A percentile compares a stretch with the other conserved stretches of the same genome.
These are phyloP conservation scores for Aspergillus hortae DNA, from an alignment of 2,329 filamentous ascomycete genomes.

Conservation along the genomic window DNA sequence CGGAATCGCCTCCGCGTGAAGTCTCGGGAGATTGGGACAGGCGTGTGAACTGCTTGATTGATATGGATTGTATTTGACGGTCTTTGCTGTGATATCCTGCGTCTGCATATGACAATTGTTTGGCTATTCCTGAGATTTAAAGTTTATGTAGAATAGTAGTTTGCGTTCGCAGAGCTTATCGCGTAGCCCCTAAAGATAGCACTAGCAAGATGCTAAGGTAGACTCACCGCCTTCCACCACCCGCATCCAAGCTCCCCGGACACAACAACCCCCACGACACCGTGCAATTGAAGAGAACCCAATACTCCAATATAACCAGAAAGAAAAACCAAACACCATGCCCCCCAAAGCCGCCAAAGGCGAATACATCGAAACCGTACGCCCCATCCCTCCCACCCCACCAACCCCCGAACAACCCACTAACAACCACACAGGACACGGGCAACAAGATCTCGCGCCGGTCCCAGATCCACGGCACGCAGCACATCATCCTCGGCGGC, in stretches of 20 bases:
- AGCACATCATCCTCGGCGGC: slow-evolving; percentile 95
- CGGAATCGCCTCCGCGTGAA: slow-evolving; percentile 1
- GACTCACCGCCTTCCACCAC: background rate
- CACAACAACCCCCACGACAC: background rate
- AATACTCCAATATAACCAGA: background rate
- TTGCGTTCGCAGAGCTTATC: no score
- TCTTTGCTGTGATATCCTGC: slow-evolving; percentile 9
- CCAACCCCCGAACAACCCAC: slow-evolving; percentile 7
- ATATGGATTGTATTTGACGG: background rate
- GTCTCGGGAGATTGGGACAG: background rate
- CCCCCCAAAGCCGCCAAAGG: slow-evolving; percentile 75
- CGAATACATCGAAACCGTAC: slow-evolving; percentile 95
- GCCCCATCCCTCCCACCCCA: background rate
- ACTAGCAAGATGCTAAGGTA: no score
- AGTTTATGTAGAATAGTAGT: background rate
- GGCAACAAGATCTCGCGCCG: slow-evolving; percentile 97
- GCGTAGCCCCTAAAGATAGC: no score
- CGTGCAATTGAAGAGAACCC: background rate
- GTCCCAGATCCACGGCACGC: slow-evolving; percentile 86
- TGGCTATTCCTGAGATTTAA: background rate
- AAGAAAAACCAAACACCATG: slow-evolving; percentile 49
- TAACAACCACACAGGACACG: slow-evolving; percentile 64
- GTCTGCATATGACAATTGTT: background rate
- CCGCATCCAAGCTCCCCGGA: background rate
- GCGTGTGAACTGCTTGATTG: background rate